These are phyloP conservation scores for Panaeolus papilionaceus DNA, from an alignment of 768 basidiomycete genomes.

Conservation along the genomic window DNA sequence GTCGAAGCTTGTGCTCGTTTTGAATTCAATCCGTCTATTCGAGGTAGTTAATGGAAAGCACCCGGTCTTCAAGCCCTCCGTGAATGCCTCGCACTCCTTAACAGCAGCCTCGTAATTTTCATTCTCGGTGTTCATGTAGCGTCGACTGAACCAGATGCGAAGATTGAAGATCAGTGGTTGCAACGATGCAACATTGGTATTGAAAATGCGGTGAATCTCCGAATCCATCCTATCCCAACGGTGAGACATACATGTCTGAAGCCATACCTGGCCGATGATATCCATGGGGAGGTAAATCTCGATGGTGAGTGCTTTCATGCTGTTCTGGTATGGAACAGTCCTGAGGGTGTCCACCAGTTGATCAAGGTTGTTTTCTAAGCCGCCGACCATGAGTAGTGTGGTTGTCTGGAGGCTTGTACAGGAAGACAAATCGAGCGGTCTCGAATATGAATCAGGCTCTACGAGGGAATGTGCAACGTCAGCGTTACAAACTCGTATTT, in stretches of 20 bases:
- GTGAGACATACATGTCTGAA: not conserved
- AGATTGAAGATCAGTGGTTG: not conserved
- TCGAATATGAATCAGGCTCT: not conserved
- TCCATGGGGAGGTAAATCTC: not conserved
- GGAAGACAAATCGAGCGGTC: not conserved
- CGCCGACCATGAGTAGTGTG: not conserved
- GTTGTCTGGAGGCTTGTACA: not conserved
- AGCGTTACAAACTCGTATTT: not conserved
- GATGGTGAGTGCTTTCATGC: not conserved
- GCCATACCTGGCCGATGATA: not conserved
- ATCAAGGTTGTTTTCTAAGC: too few relatives aligned
- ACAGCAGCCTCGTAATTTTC: too few relatives aligned
- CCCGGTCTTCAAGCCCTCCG: too few relatives aligned
- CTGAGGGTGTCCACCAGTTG: not conserved
- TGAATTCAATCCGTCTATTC: too few relatives aligned
- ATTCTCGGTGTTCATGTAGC: not conserved
- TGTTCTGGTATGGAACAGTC: not conserved
- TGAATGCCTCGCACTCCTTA: too few relatives aligned
- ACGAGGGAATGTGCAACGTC: not conserved
- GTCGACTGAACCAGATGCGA: not conserved
- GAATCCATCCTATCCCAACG: not conserved
- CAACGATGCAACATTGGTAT: not conserved
- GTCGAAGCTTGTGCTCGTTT: too few relatives aligned
- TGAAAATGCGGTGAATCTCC: not conserved
- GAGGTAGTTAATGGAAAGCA: too few relatives aligned